Evolutionary conservation across 495 filamentous ascomycete species (phyloP), one percentile per base, ranked within the genome.

Genomic region (Emericellopsis terricola): DNA sequence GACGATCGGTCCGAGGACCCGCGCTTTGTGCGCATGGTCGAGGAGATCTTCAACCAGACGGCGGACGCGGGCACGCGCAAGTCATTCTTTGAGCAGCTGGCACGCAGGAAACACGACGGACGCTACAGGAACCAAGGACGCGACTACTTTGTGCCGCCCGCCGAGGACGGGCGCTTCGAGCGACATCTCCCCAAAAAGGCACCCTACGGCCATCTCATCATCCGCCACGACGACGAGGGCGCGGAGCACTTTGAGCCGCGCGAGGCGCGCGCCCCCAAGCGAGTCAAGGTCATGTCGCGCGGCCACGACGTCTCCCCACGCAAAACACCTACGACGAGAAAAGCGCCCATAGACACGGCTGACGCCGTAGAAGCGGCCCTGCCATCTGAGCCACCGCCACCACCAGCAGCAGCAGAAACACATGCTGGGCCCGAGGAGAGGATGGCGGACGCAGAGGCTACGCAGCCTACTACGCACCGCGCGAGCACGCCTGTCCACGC

Each of bases 51-150:
- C 41, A 41, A 49, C 27, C 56, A 62, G 41, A 58, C 50, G 10
- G 64, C 65, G 10, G 54, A 57, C 33, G 38, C 41, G n/a, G 52
- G 54, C 15, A 53, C 59, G 0, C 39, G 58, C 7, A 40, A 58
- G 21, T 49, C 62, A 38, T 69, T 71, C 40, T 38, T 43, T 28
- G 41, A 34, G 1, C 49, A 62, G 10, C 42, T 71, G 15, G 40
- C 37, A 27, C 40, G 52, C 4, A 62, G 56, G 50, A 71, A 71
- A 44, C 51, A 41, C 29, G 60, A 68, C 24, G 65, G 57, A 15
- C 61, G 59, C 33, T 52, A 47, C 38, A 52, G 54, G 29, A 53
- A 62, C 44, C 60, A 60, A 41, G 64, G 46, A 23, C 57, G 48
- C 20, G 47, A 61, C 37, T 65, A 64, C 50, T 68, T 67, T 41